These are phyloP conservation scores for Akanthomyces uredinophilus DNA, from an alignment of 2,329 filamentous ascomycete species.

Conservation along the genomic window DNA sequence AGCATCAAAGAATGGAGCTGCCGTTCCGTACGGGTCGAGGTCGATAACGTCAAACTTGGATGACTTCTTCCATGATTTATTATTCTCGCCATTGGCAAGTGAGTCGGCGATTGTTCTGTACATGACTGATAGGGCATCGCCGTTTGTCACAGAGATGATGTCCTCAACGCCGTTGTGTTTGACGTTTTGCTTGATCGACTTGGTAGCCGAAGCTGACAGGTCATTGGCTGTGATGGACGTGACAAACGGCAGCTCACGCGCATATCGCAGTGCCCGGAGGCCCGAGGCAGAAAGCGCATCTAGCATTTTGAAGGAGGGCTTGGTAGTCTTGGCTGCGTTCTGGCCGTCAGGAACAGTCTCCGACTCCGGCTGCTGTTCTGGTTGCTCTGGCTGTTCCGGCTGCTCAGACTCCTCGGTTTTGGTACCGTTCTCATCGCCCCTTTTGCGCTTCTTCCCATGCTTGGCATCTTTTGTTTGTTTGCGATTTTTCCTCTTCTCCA, in stretches of 20 bases:
- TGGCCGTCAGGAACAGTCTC: conserved; percentile 13
- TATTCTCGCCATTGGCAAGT: conserved; percentile 37
- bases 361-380: background rate
- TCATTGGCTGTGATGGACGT: conserved; percentile 87
- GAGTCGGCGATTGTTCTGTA: conserved; percentile 62
- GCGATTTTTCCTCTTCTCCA: conserved; percentile 37
- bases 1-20: conserved; percentile 85
- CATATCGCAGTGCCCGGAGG: conserved; percentile 84
- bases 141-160: conserved; percentile 67
- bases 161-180: conserved; percentile 71
- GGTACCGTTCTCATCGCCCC: conserved; percentile 28
- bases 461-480: conserved; percentile 25
- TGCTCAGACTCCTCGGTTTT: conserved; percentile 12
- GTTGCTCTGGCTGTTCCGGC: background rate
- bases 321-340: conserved; percentile 26
- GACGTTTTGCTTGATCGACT: conserved; percentile 79
- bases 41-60: conserved; percentile 87
- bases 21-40: conserved; percentile 91
- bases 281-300: conserved; percentile 94
- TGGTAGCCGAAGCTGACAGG: conserved; percentile 68
- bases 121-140: conserved; percentile 89
- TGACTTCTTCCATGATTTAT: conserved; percentile 33
- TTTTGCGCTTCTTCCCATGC: conserved; percentile 38
- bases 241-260: conserved; percentile 80
- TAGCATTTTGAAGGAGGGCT: conserved; percentile 69